Evolutionary conservation across 129 eudicot genomes (phyloP), one percentile per base, ranked within the genome.

Genomic region (Erigeron canadensis): DNA sequence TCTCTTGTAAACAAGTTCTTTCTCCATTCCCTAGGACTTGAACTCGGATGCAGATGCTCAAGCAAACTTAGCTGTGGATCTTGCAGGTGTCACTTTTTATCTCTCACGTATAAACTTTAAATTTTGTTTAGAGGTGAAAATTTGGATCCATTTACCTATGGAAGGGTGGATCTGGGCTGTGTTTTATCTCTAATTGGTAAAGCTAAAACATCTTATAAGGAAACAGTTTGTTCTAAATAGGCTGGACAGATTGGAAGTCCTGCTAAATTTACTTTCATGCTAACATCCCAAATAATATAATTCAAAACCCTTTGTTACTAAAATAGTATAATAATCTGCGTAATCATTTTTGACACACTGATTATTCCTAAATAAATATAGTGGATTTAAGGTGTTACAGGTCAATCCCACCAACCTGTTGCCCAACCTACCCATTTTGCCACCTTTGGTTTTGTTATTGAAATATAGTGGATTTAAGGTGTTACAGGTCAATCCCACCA

Each of bases 41-140:
- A 93, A 93, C 80, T 85, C 98, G 1, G 98, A 85, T 74, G 98
- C 98, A 17, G 98, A 93, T 84, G 80, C 88, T 71, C 92, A 89
- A 80, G 98, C 98, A 42, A 93, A 93, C 81, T 84, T 85, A 73
- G 98, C 87, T 1, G 91, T 85, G 23, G 81, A 73, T 60, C 98
- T 93, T 77, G 87, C 95, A 65, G 96, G 97, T 88, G 70, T 78
- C 67, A 39, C 44, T 48, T 74, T 54, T 46, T 62, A 13, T 51
- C 69, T 48, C 61, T 9, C 19, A 16, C 60, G 10, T 8, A 8
- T 16, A 51, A 59, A 7, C 16, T 72, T 46, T 21, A 46, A 53
- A 17, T 0, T 48, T 48, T 48, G 55, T 48, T 48, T 23, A 45
- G 43, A 21, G 71, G 12, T 23, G 55, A 3, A 15, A 48, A 16